Conservation (phyloP, 805 yeast species). For the Teunomyces aglyptinius region DNA sequence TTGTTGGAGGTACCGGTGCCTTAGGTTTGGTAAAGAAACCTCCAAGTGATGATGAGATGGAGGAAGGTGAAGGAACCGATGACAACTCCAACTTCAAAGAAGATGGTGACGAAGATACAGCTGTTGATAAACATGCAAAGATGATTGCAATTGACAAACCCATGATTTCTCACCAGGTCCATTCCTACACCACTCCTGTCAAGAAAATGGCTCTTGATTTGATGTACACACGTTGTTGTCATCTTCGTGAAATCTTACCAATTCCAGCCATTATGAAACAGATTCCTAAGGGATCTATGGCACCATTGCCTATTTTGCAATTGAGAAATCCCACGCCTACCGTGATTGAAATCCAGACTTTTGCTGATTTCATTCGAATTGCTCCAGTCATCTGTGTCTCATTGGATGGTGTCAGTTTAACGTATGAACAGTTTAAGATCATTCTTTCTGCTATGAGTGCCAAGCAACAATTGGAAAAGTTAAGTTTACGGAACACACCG, state of each 20-base stretch:
- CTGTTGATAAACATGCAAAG: slow-evolving; percentile 23
- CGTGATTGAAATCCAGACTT: slow-evolving; percentile 79
- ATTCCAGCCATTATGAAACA: slow-evolving; percentile 87
- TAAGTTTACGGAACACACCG: slow-evolving; percentile 77
- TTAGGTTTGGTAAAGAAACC: slow-evolving; percentile 38
- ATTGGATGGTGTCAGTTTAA: slow-evolving; percentile 74
- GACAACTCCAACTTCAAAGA: slow-evolving; percentile 3
- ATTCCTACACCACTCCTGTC: slow-evolving; percentile 31
- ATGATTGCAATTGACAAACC: slow-evolving; percentile 33
- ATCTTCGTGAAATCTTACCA: slow-evolving; percentile 85
- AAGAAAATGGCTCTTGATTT: slow-evolving; percentile 59
- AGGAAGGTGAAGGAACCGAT: slow-evolving; percentile 15
- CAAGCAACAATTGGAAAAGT: slow-evolving; percentile 63
- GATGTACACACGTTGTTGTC: slow-evolving; percentile 90
- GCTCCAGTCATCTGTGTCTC: slow-evolving; percentile 77
- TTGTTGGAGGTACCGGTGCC: slow-evolving; percentile 77
- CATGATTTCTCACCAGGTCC: slow-evolving; percentile 17
- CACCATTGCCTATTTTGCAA: slow-evolving; percentile 70
- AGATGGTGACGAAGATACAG: slow-evolving; percentile 18
- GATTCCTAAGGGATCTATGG: slow-evolving; percentile 70
- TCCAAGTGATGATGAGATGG: slow-evolving; percentile 8
- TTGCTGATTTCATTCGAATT: slow-evolving; percentile 82
- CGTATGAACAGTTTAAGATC: slow-evolving; percentile 73
- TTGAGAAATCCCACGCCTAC: slow-evolving; percentile 88
- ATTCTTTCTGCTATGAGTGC: slow-evolving; percentile 68